Base-by-base conservation (phyloP, 768 basidiomycete genomes). In the Rhodotorula toruloides region DNA sequence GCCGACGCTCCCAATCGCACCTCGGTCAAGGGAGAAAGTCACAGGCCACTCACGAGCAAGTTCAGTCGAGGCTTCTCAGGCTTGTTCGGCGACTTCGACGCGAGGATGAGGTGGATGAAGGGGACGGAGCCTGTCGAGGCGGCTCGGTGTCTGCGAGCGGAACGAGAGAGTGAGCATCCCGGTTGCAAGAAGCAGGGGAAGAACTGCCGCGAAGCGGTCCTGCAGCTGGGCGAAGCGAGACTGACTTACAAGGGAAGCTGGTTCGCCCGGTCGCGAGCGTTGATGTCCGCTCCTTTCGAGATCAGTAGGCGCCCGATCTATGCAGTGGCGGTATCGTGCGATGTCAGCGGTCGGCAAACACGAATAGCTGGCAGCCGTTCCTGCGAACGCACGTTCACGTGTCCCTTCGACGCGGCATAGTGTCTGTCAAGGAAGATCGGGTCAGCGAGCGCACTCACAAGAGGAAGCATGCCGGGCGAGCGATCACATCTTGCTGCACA, bases 81-180 rank as follows among this genome's bases (percentile, higher is more conserved):
- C 44, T 55, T 58, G 81, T 80, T 54, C 11, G 77, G 58, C 75
- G 77, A 63, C 83, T 81, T 17, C 85, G 85, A 73, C 83, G 84
- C n/a, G 57, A 98, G 77, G n/a, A 99, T 82, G 48, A 99, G 81
- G 36, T 83, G 83, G 61, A 98, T 84, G 77, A 98, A 94, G 12
- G 90, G 90, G 16, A 85, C 85, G 31, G 91, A 91, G 39, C 96
- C 96, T 21, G 90, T 97, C 12, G 96, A 93, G 17, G 93, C 91
- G 53, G 96, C 96, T 66, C 96, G 88, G 79, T 99, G 96, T 57
- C 90, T 93, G 70, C 46, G 61, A 10, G n/a, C 6, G 48, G 32
- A 13, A 2, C 5, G 19, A 3, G 29, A 27, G 50, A 36, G 10
- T 27, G 12, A n/a, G n/a, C n/a, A n/a, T n/a, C 4, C 34, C 19